Evolutionary conservation across 1,139 yeast genomes (phyloP).

Genomic region (Zygosaccharomyces pseudobailii): DNA sequence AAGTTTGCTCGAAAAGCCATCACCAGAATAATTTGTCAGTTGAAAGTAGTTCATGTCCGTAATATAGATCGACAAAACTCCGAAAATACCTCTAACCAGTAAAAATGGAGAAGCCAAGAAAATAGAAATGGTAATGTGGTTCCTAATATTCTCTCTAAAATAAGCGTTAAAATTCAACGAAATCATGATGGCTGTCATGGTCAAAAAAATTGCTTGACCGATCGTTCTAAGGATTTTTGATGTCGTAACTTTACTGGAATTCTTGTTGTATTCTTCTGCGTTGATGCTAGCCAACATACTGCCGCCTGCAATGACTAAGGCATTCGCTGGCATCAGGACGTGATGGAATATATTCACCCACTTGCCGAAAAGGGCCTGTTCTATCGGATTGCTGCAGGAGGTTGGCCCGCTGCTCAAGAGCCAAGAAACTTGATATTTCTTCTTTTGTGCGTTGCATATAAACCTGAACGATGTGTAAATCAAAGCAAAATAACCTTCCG

Average conservation of each 20-base stretch:
- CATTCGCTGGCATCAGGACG: slow-evolving; percentile 25
- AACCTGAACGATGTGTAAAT: slow-evolving; percentile 13
- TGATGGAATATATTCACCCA: slow-evolving; percentile 17
- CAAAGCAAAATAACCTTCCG: slow-evolving; percentile 27
- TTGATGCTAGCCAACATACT: slow-evolving; percentile 2
- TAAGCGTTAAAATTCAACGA: background rate
- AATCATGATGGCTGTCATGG: slow-evolving; percentile 11
- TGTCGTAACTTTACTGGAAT: slow-evolving; percentile 2
- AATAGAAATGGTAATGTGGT: slow-evolving; percentile 5
- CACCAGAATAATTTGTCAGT: slow-evolving; percentile 3
- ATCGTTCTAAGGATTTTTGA: slow-evolving; percentile 21
- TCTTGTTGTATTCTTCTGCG: background rate
- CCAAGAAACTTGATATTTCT: slow-evolving; percentile 14
- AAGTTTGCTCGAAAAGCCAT: slow-evolving; percentile 2
- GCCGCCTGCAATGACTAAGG: slow-evolving; percentile 21
- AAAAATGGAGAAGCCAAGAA: slow-evolving; percentile 16
- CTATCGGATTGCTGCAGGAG: background rate
- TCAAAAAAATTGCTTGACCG: slow-evolving; percentile 26
- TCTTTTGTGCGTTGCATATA: slow-evolving; percentile 7
- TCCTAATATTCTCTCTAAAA: slow-evolving; percentile 3
- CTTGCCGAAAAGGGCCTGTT: background rate
- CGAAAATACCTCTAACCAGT: slow-evolving; percentile 25
- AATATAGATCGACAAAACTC: slow-evolving; percentile 15
- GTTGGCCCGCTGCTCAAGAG: slow-evolving; percentile 14
- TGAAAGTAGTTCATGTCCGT: slow-evolving; percentile 5